A percentile compares a stretch with the other conserved stretches of the same genome.
phyloP scores from a whole-genome alignment of 2,329 filamentous ascomycete genomes.

The Xylariomycetidae sp. region DNA sequence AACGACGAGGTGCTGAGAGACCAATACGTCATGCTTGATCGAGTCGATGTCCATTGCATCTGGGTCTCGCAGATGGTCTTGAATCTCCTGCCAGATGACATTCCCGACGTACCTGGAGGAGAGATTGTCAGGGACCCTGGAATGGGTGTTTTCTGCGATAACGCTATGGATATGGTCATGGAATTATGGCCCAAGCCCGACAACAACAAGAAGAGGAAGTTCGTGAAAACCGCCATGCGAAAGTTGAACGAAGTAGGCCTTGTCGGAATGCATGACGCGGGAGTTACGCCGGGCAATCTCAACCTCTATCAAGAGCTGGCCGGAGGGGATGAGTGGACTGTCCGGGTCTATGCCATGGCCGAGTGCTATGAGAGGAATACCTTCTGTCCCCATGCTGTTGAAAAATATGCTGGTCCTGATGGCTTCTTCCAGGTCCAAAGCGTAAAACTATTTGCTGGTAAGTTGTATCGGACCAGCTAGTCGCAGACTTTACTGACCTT shows the following conservation, averaged over 20 bases:
- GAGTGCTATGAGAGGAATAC: conserved; percentile 62
- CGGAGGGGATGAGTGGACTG: conserved; percentile 47
- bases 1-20: conserved; percentile 46
- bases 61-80: conserved; percentile 65
- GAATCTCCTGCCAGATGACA: conserved; percentile 49
- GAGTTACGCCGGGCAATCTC: conserved; percentile 51
- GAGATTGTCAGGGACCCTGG: conserved; percentile 58
- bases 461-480: conserved; percentile 14
- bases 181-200: conserved; percentile 53
- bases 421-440: conserved; percentile 54
- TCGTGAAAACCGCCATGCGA: conserved; percentile 56
- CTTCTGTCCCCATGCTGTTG: conserved; percentile 52
- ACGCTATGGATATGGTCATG: conserved; percentile 61
- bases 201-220: conserved; percentile 46
- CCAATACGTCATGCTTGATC: conserved; percentile 64
- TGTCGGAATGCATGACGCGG: conserved; percentile 66
- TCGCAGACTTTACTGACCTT: no score
- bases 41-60: conserved; percentile 65
- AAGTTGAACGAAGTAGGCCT: conserved; percentile 61
- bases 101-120: conserved; percentile 56
- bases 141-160: conserved; percentile 68
- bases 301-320: conserved; percentile 50
- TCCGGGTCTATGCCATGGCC: conserved; percentile 65
- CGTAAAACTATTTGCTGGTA: conserved; percentile 66
- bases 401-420: conserved; percentile 38